Percentiles rank a stretch among this genome's conserved stretches.
These are phyloP conservation scores for Floccularia luteovirens DNA, from an alignment of 768 basidiomycete genomes.

Conservation along the genomic window DNA sequence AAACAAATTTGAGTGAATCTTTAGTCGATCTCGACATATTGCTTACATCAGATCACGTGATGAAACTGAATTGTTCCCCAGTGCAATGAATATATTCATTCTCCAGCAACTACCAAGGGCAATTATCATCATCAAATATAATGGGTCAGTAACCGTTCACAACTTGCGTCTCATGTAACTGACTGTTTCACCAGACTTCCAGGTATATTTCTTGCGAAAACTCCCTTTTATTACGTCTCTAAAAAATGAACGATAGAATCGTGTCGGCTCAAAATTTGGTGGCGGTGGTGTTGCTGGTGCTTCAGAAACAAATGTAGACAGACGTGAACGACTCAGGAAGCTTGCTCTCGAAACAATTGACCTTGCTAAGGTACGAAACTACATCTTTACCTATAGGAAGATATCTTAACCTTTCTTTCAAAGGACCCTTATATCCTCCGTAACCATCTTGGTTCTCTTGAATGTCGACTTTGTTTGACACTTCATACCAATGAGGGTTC, in stretches of 20 bases:
- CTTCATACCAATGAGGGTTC: slow-evolving; percentile 99
- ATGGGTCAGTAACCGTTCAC: slow-evolving; percentile 1
- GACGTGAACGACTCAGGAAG: slow-evolving; percentile 90
- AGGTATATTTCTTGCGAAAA: slow-evolving; percentile 31
- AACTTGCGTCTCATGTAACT: neutral
- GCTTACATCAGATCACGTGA: too few species aligned
- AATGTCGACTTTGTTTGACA: slow-evolving; percentile 96
- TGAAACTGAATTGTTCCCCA: too few species aligned
- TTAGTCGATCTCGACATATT: too few species aligned
- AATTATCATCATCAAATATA: neutral
- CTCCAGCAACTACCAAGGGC: too few species aligned
- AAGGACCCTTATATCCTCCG: slow-evolving; percentile 96
- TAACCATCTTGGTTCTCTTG: slow-evolving; percentile 96
- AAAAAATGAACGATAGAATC: slow-evolving; percentile 52
- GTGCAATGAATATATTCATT: too few species aligned
- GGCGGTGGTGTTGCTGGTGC: slow-evolving; percentile 95
- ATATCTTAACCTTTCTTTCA: neutral
- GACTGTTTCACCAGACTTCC: slow-evolving; percentile 46
- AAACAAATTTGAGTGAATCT: too few species aligned
- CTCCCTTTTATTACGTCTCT: slow-evolving; percentile 4
- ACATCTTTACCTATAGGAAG: neutral
- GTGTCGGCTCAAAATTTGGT: slow-evolving; percentile 93
- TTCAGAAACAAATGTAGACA: slow-evolving; percentile 91
- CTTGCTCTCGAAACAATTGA: slow-evolving; percentile 97
- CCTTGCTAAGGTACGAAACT: slow-evolving; percentile 73